Evolutionary conservation across 2,329 filamentous ascomycete genomes (phyloP), one percentile per base, ranked within the genome.

Genomic region (Trichoderma koningiopsis): DNA sequence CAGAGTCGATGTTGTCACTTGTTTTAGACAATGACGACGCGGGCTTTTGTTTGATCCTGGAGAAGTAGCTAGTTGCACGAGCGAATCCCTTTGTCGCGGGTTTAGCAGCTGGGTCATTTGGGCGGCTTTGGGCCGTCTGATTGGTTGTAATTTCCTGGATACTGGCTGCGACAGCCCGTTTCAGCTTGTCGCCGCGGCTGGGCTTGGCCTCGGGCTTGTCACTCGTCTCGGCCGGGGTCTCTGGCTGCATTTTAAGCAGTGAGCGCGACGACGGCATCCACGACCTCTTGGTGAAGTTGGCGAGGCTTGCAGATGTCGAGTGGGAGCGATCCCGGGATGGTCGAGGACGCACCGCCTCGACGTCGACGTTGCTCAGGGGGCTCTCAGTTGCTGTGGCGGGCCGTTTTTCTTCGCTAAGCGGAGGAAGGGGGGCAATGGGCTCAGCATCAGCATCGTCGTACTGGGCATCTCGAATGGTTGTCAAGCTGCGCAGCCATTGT

Each of bases 401-500:
- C 31, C 75, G 73, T 62, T 71, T 71, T 60, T 71, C 73, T 47
- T 60, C 56, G 55, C 40, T 31, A 8, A 58, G 29, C 22, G 55
- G 29, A 35, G 55, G 22, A 33, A n/a, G 24, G 35, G 22, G 35
- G 47, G 37, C 40, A 11, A 29, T 31, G 24, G 40, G 29, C 27
- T 33, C 40, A 24, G 19, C 22, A 22, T 33, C 40, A 24, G 19
- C 22, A 14, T 67, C 63, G 4, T 75, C 73, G 29, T 75, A 71
- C 35, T 69, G 52, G 35, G 71, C 66, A 40, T 78, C 76, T 60
- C 73, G 76, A 47, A 79, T 74, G 14, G 82, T 80, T 72, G 81
- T 85, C 29, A 84, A 82, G 74, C 79, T 79, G 16, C 82, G 80
- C 69, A 88, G 81, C 87, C 86, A 88, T 70, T 84, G 84, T 69